Evolutionary conservation across 2,329 filamentous ascomycete genomes (phyloP).

Genomic region (Neophaeococcomyces mojaviensis): DNA sequence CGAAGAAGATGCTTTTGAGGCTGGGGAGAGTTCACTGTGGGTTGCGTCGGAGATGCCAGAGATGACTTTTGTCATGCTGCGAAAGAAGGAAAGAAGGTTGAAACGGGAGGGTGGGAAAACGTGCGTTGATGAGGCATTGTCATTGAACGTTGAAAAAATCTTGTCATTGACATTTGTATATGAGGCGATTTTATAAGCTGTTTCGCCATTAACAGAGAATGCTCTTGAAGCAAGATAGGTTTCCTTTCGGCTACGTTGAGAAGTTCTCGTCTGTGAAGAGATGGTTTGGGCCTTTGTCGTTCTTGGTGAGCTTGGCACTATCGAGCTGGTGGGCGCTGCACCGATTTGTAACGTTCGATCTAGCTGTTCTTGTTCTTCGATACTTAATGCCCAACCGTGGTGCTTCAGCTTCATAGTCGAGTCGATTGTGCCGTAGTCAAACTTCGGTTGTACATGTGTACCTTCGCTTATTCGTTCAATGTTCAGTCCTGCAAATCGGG

Average conservation of each 20-base stretch:
- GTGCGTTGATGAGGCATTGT: background rate
- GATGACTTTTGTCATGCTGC: constrained; percentile 21
- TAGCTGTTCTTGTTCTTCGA: constrained; percentile 6
- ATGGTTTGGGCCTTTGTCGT: background rate
- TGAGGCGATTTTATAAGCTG: background rate
- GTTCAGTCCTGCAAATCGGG: constrained; percentile 24
- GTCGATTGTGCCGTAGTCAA: constrained; percentile 13
- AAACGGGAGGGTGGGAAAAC: constrained; percentile 19
- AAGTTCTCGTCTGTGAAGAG: background rate
- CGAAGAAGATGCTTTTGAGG: background rate
- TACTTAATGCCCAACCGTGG: constrained; percentile 17
- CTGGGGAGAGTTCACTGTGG: constrained; percentile 16
- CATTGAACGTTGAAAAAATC: background rate
- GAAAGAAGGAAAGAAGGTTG: constrained; percentile 24
- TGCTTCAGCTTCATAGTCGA: constrained; percentile 23
- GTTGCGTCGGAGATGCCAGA: constrained; percentile 21
- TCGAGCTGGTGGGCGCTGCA: background rate
- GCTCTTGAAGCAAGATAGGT: background rate
- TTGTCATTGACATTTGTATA: constrained; percentile 2
- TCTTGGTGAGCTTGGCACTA: background rate
- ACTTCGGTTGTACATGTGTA: constrained; percentile 2
- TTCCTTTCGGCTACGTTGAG: background rate
- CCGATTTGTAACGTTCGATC: background rate
- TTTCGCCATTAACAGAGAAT: background rate
- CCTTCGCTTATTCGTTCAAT: constrained; percentile 9